These are phyloP conservation scores for Penicillium taxi DNA, from an alignment of 495 filamentous ascomycete genomes.

Conservation along the genomic window DNA sequence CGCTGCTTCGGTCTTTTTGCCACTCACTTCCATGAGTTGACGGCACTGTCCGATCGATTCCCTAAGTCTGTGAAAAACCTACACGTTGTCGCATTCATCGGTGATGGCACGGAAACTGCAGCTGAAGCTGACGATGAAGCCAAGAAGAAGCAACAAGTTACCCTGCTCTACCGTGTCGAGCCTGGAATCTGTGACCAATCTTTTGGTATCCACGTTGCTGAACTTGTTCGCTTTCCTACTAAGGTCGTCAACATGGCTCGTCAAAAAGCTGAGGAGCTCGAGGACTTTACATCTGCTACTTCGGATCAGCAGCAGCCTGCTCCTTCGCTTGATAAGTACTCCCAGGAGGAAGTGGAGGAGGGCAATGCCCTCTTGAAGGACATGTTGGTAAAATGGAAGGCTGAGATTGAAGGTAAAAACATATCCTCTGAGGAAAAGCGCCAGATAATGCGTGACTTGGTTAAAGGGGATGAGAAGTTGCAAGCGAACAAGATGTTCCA, in stretches of 20 bases:
- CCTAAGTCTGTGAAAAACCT: constrained; percentile 77
- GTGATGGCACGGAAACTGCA: constrained; percentile 38
- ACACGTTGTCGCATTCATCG: constrained; percentile 93
- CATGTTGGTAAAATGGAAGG: constrained; percentile 81
- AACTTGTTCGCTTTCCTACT: constrained; percentile 93
- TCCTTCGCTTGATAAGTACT: constrained; percentile 47
- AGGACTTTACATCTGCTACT: constrained; percentile 72
- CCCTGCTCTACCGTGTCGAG: constrained; percentile 91
- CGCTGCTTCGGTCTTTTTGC: constrained; percentile 90
- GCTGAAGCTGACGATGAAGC: constrained; percentile 26
- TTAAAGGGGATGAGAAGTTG: constrained; percentile 61
- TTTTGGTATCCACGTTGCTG: constrained; percentile 97
- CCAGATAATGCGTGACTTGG: constrained; percentile 67
- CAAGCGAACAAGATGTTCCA: constrained; percentile 82
- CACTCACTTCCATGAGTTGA: constrained; percentile 98
- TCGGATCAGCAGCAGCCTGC: constrained; percentile 45
- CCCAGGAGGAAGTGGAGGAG: constrained; percentile 80
- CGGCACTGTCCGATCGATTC: constrained; percentile 76
- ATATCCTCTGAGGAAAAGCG: constrained; percentile 75
- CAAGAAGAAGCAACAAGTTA: constrained; percentile 72
- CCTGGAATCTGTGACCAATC: constrained; percentile 93
- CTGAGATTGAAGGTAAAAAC: constrained; percentile 54
- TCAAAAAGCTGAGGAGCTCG: constrained; percentile 93
- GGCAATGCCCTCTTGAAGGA: constrained; percentile 83
- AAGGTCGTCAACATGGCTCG: constrained; percentile 99